Evolutionary conservation across 345 rosid species (phyloP), one percentile per base, ranked within the genome.

Genomic region (Populus euphratica): DNA sequence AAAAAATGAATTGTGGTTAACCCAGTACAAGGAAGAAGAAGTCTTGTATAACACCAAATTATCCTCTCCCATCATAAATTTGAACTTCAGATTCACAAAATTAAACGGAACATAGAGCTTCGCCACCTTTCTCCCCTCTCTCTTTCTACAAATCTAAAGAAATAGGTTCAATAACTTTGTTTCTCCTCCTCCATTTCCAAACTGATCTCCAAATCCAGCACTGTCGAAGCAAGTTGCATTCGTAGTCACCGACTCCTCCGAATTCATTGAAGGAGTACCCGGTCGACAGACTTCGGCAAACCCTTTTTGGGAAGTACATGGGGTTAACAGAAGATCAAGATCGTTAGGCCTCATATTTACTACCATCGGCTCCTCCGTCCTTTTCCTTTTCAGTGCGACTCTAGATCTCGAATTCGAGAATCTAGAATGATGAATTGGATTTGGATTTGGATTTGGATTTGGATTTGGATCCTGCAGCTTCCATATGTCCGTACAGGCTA

Each of bases 221-320:
- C 88, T 88, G 8, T 89, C 92, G 10, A 85, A 84, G 73, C 90
- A 89, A 1, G 77, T 41, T 2, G 79, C 70, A 23, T 69, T 69
- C 36, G 95, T 92, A 70, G 91, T 91, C 14, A 70, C 94, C 2
- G 98, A 95, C 70, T 87, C 98, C 87, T 92, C 97, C 5, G 97
- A 95, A 81, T 90, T 93, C 98, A 91, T 89, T 21, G 98, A 94
- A 68, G 94, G 94, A 29, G 93, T 86, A 38, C 70, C 87, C 2
- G 91, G 87, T 68, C 96, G 82, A 66, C 88, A 77, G 49, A 54
- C n/a, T 27, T 83, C 91, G 2, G 80, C 69, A 23, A 79, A 76
- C 17, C 12, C 67, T 68, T 84, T 90, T 0, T 77, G 73, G 2
- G 79, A 67, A 0, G 78, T 75, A n/a, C 29, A 81, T 41, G 96